Evolutionary conservation across 2,329 filamentous ascomycete genomes (phyloP), one percentile per base, ranked within the genome.

Genomic region (Cladophialophora yegresii): DNA sequence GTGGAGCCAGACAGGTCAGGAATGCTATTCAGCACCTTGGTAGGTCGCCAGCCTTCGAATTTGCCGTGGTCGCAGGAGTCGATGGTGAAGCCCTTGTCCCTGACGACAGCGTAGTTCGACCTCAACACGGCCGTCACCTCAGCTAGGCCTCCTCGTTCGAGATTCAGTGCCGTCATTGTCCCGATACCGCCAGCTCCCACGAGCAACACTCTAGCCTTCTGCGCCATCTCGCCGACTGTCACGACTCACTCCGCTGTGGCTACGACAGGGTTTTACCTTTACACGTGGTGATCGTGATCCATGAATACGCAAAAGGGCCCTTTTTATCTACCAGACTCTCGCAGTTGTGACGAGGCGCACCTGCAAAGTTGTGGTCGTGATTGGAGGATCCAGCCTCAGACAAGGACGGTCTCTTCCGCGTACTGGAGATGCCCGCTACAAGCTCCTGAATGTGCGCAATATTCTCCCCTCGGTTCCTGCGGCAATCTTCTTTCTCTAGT

Each of bases 171-270:
- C 5, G 81, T 80, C 72, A 87, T 84, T 0, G 84, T 82, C 13
- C 85, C 85, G 2, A 87, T 81, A 3, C 83, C 84, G 7, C 85
- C 85, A 7, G 78, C 78, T 16, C 85, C 85, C 13, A 87, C 75
- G 16, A 87, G 68, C 3, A 87, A 77, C 1, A 87, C 77, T 26
- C 74, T 78, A 1, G 74, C 68, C 67, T 80, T 69, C 33, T 61
- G 53, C 16, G 67, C 51, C 65, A 69, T 69, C 3, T 32, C 57
- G 55, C 36, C 20, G 8, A n/a, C 22, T 58, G 28, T 58, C n/a
- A n/a, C n/a, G n/a, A n/a, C n/a, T n/a, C n/a, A 4, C 33, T 20
- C 43, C 45, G 43, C 26, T 58, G 55, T 26, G 22, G 22, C 13
- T 50, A 20, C 10, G 47, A 12, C 13, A 6, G 13, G 22, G 10